These are phyloP conservation scores for Alternaria incomplexa DNA, from an alignment of 2,329 filamentous ascomycete genomes.

Conservation along the genomic window DNA sequence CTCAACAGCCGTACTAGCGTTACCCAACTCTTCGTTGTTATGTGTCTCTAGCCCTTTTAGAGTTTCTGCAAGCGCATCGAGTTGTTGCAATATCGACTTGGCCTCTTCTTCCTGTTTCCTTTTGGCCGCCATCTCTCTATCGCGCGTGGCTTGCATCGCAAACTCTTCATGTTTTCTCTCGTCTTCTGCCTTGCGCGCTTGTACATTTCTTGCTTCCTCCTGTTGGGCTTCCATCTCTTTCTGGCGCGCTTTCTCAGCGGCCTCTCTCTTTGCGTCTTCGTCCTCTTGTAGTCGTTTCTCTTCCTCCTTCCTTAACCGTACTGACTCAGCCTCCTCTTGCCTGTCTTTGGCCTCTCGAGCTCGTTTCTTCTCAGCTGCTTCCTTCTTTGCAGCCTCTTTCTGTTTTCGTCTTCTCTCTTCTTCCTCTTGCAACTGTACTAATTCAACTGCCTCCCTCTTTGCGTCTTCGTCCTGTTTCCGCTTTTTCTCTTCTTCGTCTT, in stretches of 20 bases:
- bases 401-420: background rate
- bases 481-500: too few species aligned
- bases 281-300: background rate
- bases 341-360: background rate
- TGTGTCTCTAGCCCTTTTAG: background rate
- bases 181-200: background rate
- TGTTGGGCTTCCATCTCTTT: background rate
- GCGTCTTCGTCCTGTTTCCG: too few species aligned
- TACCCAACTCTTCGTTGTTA: background rate
- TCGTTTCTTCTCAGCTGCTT: background rate
- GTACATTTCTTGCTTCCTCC: background rate
- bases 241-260: background rate
- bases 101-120: background rate
- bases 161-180: background rate
- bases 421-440: background rate
- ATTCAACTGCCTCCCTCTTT: too few species aligned
- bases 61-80: background rate
- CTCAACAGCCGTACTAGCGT: background rate
- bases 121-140: too few species aligned
- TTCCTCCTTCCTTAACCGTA: background rate
- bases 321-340: background rate
- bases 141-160: background rate
- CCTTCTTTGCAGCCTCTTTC: background rate
- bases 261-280: background rate
- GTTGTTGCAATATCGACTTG: background rate